Conservation (phyloP, 331 rosid genomes). For the Quercus tomentella region DNA sequence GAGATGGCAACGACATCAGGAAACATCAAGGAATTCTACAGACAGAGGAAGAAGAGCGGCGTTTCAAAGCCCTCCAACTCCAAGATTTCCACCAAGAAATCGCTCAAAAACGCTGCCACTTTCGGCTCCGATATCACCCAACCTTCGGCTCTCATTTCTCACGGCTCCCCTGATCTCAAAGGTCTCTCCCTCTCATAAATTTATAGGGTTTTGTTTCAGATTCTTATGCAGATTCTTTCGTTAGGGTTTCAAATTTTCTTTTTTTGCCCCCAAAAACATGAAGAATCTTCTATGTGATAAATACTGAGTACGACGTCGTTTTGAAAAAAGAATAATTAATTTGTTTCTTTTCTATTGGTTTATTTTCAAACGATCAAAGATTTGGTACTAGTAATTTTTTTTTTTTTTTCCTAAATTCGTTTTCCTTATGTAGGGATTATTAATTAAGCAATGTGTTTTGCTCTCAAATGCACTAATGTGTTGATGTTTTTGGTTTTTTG, state of each 20-base stretch:
- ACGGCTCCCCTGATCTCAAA: conserved; percentile 4
- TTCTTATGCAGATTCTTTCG: not conserved
- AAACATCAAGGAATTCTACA: conserved; percentile 6
- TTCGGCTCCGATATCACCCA: conserved; percentile 2
- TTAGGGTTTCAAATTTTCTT: not conserved
- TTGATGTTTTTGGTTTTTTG: not conserved
- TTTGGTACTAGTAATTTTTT: too few relatives aligned
- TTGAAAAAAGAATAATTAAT: too few relatives aligned
- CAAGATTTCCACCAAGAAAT: not conserved
- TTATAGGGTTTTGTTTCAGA: not conserved
- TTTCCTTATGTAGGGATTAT: too few relatives aligned
- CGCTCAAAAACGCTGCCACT: not conserved
- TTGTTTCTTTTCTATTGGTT: too few relatives aligned
- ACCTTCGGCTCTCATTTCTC: not conserved
- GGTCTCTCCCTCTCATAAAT: not conserved
- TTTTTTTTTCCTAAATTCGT: too few relatives aligned
- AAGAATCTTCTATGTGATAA: not conserved
- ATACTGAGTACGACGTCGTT: not conserved
- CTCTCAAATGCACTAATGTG: too few relatives aligned
- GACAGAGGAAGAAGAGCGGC: conserved; percentile 12
- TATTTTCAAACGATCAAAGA: too few relatives aligned
- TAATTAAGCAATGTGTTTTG: too few relatives aligned
- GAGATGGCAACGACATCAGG: not conserved
- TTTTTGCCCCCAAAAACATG: not conserved
- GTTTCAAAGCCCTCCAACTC: not conserved